Conservation (phyloP, 805 yeast species). For the Kodamaea nitidulidarum region DNA sequence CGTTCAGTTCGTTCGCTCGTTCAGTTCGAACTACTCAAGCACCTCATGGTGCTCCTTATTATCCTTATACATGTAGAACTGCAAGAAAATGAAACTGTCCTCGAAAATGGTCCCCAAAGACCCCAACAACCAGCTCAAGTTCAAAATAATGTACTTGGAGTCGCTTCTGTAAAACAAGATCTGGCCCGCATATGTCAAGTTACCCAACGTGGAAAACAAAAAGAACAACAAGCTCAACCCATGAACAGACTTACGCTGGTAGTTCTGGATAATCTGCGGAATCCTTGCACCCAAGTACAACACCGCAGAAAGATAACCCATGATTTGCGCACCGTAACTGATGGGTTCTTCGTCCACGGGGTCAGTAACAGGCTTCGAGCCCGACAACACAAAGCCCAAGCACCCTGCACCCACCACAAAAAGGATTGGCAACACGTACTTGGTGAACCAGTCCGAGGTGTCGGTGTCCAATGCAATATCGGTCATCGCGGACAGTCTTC, state of each 20-base stretch:
- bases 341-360: conserved; percentile 24
- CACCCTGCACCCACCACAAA: conserved; percentile 62
- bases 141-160: conserved; percentile 52
- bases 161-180: conserved; percentile 65
- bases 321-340: conserved; percentile 54
- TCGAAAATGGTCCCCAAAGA: conserved; percentile 74
- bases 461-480: conserved; percentile 46
- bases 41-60: conserved; percentile 14
- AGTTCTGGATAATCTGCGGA: conserved; percentile 86
- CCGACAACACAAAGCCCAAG: conserved; percentile 54
- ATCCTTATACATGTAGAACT: conserved; percentile 58
- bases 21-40: background rate
- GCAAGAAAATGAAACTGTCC: conserved; percentile 62
- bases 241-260: conserved; percentile 68
- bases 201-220: conserved; percentile 69
- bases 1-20: no score
- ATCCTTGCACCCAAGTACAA: conserved; percentile 62
- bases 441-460: conserved; percentile 43
- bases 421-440: conserved; percentile 53
- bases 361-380: conserved; percentile 23
- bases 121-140: conserved; percentile 75
- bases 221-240: conserved; percentile 85
- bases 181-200: conserved; percentile 70
- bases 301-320: conserved; percentile 67
- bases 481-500: conserved; percentile 51